A percentile compares a stretch with the other conserved stretches of the same genome.
These are phyloP conservation scores for Ophiostoma pallidulum DNA, from an alignment of 2,329 filamentous ascomycete species.

Conservation along the genomic window DNA sequence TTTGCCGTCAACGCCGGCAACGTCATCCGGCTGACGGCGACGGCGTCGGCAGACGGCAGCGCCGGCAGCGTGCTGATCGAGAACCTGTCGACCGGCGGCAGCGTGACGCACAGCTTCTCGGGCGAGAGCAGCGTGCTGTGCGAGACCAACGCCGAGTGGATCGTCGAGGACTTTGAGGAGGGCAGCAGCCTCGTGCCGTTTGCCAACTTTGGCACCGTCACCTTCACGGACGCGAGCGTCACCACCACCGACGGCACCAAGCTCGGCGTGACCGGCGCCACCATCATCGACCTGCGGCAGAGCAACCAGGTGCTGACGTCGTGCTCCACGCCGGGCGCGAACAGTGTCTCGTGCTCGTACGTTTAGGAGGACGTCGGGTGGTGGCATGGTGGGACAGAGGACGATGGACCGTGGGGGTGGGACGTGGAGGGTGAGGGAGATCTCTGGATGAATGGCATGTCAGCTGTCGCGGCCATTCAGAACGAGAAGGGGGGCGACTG, in stretches of 20 bases:
- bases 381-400: no score
- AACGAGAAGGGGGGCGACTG: no score
- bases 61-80: conserved; percentile 18
- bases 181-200: conserved; percentile 20
- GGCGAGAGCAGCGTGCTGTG: conserved; percentile 28
- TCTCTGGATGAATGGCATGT: no score
- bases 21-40: conserved; percentile 21
- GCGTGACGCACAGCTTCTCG: conserved; percentile 33
- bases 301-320: conserved; percentile 16
- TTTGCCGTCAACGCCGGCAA: conserved; percentile 23
- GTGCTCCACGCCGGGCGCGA: conserved; percentile 16
- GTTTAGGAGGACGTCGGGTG: conserved; percentile 24
- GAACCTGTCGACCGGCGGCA: conserved; percentile 32
- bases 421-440: no score
- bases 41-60: conserved; percentile 29
- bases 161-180: conserved; percentile 24
- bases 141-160: conserved; percentile 24
- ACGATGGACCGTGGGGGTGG: no score
- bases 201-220: conserved; percentile 24
- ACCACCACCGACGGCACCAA: conserved; percentile 22
- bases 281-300: conserved; percentile 27
- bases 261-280: conserved; percentile 29
- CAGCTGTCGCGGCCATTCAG: no score
- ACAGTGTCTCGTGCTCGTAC: conserved; percentile 28
- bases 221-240: conserved; percentile 33